Evolutionary conservation across 345 rosid species (phyloP).

Genomic region (Eucalyptus victrix): DNA sequence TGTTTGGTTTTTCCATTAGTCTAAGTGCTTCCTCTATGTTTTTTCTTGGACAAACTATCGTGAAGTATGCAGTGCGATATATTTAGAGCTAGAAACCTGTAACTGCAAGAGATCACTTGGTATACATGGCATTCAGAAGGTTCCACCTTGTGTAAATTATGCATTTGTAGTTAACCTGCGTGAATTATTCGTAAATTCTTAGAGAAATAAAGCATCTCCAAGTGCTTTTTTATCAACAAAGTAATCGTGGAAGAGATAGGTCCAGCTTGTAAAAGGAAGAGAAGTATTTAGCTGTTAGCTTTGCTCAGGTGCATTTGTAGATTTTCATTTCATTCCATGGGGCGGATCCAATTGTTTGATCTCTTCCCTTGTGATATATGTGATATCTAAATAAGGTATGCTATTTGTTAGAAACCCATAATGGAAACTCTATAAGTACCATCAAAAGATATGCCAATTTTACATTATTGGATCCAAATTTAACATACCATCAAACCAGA

Average conservation of each 20-base stretch:
- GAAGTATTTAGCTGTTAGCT: background rate
- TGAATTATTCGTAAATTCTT: background rate
- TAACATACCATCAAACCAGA: background rate
- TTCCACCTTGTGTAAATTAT: background rate
- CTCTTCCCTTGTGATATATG: background rate
- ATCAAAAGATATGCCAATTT: background rate
- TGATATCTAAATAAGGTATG: background rate
- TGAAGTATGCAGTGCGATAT: background rate
- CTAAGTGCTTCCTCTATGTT: background rate
- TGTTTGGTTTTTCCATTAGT: background rate
- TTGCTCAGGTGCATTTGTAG: background rate
- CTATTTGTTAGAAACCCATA: background rate
- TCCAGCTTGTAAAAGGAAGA: background rate
- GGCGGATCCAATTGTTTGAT: background rate
- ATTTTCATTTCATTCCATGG: background rate
- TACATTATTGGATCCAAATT: background rate
- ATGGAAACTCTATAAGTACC: background rate
- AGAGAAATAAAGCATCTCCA: background rate
- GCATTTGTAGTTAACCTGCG: background rate
- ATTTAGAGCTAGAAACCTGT: background rate
- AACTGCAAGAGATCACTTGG: background rate
- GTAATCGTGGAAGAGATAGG: background rate
- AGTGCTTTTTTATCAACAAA: background rate
- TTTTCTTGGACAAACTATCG: background rate
- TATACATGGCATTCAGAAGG: background rate